phyloP scores from a whole-genome alignment of 768 basidiomycete species.

The Phaffia tasmanica region DNA sequence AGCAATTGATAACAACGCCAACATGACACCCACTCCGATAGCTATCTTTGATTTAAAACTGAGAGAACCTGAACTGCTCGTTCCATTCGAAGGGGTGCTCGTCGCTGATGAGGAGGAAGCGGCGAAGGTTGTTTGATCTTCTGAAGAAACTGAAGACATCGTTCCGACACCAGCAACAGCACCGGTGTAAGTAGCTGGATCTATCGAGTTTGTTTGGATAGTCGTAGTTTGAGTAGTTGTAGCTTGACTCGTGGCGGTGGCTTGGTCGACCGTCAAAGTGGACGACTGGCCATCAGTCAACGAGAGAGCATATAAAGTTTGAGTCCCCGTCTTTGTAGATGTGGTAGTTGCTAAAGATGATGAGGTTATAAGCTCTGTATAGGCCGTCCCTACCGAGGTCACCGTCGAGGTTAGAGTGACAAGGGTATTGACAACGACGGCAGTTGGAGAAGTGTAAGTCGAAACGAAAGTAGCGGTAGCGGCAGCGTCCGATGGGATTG shows the following conservation, averaged over 20 bases:
- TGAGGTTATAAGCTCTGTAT: too few species aligned
- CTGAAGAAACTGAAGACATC: neutral
- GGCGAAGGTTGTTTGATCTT: neutral
- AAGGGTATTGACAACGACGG: neutral
- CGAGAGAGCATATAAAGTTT: too few species aligned
- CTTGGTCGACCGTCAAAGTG: too few species aligned
- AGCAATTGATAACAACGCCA: conserved; percentile 2
- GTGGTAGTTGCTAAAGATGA: too few species aligned
- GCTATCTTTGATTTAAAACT: conserved; percentile 7
- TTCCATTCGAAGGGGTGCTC: neutral
- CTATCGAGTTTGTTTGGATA: neutral
- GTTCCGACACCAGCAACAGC: conserved; percentile 10
- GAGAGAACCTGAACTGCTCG: neutral
- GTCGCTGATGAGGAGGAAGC: neutral
- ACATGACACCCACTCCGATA: conserved; percentile 7
- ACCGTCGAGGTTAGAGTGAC: neutral
- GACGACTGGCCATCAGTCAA: too few species aligned
- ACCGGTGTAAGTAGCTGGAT: conserved; percentile 20
- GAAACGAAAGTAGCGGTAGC: neutral
- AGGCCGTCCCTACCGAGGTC: too few species aligned
- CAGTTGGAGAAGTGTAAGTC: neutral
- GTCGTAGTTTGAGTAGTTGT: neutral
- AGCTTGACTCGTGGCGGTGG: neutral
- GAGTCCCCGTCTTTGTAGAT: too few species aligned
- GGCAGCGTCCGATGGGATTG: neutral